phyloP scores from a whole-genome alignment of 2,329 filamentous ascomycete genomes.

The Pseudogymnoascus sp. region DNA sequence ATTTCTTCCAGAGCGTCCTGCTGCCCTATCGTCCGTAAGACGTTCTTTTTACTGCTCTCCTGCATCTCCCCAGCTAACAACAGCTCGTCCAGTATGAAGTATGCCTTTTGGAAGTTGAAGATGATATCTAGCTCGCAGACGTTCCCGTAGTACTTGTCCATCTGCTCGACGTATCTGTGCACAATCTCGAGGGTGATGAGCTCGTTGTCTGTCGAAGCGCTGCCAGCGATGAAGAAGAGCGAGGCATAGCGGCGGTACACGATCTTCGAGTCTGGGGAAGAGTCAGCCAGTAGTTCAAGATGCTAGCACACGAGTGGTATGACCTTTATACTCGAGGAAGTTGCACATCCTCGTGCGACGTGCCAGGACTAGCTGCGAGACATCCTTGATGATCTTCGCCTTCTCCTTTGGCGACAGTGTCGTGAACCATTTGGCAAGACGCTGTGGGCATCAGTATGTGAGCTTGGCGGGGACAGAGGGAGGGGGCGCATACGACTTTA shows the following conservation, averaged over 20 bases:
- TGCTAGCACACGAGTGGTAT: conserved; percentile 14
- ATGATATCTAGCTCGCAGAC: conserved; percentile 99
- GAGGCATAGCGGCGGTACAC: conserved; percentile 98
- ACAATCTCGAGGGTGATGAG: conserved; percentile 97
- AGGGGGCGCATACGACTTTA: conserved; percentile 76
- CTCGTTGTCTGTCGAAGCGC: conserved; percentile 95
- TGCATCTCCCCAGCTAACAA: conserved; percentile 93
- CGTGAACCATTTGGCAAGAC: conserved; percentile 98
- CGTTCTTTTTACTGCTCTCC: conserved; percentile 99
- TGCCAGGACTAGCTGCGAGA: conserved; percentile 92
- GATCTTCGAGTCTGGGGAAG: conserved; percentile 62
- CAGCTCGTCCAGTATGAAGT: conserved; percentile 97
- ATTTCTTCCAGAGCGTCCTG: conserved; percentile 98
- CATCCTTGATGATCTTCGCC: conserved; percentile 99
- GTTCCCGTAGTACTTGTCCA: conserved; percentile 99
- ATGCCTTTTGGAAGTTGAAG: conserved; percentile 99
- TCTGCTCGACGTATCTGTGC: conserved; percentile 98
- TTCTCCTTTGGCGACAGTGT: conserved; percentile 97
- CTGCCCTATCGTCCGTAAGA: conserved; percentile 89
- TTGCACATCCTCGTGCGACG: conserved; percentile 98
- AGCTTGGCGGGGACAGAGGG: conserved; percentile 25
- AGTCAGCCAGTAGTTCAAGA: background rate
- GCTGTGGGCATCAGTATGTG: conserved; percentile 46
- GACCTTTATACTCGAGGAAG: conserved; percentile 98
- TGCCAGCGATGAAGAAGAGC: conserved; percentile 98